These are phyloP conservation scores for Camelina sativa DNA, from an alignment of 345 rosid genomes.

Conservation along the genomic window DNA sequence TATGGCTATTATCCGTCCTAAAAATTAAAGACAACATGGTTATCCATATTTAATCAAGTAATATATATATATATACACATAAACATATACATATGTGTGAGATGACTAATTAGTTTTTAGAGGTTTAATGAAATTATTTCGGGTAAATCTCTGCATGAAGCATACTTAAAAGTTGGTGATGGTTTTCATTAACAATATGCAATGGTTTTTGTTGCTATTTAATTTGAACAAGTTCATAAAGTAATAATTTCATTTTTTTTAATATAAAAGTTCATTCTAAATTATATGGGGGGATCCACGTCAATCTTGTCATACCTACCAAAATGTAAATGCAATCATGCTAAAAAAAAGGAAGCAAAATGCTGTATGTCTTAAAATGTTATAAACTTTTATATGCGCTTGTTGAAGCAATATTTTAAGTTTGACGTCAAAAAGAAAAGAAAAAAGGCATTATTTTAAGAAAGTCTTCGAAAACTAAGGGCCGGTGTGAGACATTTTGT, in stretches of 20 bases:
- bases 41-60: no score
- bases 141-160: no score
- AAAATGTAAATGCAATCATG: slow-evolving; percentile 26
- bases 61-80: no score
- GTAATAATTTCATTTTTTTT: background rate
- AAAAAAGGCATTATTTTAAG: background rate
- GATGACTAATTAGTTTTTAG: no score
- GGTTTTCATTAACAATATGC: no score
- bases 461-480: background rate
- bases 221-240: background rate
- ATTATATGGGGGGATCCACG: slow-evolving; percentile 1
- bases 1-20: no score
- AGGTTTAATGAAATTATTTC: no score
- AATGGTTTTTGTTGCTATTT: background rate
- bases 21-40: no score
- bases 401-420: no score
- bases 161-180: no score
- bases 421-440: no score
- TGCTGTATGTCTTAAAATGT: background rate
- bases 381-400: background rate
- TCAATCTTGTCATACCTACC: slow-evolving; percentile 29
- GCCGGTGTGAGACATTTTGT: slow-evolving; percentile 28
- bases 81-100: no score
- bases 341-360: background rate
- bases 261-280: background rate